phyloP scores from a whole-genome alignment of 441 rosid species.

The Eutrema salsugineum region DNA sequence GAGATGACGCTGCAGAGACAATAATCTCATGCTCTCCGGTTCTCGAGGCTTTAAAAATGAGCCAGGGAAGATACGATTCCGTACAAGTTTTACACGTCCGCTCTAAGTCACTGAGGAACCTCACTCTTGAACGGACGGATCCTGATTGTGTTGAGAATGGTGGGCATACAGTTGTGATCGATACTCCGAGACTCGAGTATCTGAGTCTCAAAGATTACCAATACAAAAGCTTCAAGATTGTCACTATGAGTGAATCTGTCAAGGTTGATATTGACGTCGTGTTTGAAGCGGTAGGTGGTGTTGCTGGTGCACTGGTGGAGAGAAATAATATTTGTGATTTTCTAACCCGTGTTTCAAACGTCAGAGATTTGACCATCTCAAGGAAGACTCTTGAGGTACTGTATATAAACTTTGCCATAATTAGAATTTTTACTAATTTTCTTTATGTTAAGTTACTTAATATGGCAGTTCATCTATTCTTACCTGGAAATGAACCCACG shows the following conservation, averaged over 20 bases:
- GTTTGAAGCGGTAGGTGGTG: background rate
- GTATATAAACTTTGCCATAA: background rate
- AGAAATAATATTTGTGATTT: background rate
- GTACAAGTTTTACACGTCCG: background rate
- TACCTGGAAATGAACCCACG: background rate
- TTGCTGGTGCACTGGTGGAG: background rate
- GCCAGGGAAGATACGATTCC: background rate
- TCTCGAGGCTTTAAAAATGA: background rate
- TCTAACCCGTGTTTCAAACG: background rate
- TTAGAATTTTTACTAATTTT: background rate
- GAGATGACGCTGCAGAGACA: background rate
- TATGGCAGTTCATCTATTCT: background rate
- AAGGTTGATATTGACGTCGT: constrained; percentile 14
- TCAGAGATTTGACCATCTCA: constrained; percentile 11
- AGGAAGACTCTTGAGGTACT: constrained; percentile 18
- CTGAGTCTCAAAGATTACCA: background rate
- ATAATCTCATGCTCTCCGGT: constrained; percentile 1
- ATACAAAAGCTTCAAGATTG: background rate
- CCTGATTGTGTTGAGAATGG: background rate
- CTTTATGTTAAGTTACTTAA: background rate
- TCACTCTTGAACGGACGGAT: constrained; percentile 10
- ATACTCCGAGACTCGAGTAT: constrained; percentile 8
- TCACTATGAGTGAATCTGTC: background rate
- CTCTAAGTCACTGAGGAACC: background rate
- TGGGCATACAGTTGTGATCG: background rate